Conservation (phyloP, 2,329 filamentous ascomycete species). For the Exophiala sp. region DNA sequence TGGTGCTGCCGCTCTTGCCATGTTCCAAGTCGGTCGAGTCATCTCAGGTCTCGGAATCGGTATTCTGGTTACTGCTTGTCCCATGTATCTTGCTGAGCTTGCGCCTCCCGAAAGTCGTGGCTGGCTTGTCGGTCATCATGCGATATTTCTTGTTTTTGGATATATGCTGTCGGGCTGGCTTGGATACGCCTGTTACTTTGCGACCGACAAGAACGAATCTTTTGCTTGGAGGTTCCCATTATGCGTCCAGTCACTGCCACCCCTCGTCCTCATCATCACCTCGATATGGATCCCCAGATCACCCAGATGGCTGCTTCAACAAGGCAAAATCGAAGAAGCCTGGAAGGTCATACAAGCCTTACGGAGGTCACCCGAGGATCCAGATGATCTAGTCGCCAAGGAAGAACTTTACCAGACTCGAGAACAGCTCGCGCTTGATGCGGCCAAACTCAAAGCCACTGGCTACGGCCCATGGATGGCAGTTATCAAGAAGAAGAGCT, state of each 20-base stretch:
- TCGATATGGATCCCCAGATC: slow-evolving; percentile 22
- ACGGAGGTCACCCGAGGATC: slow-evolving; percentile 40
- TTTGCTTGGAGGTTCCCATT: slow-evolving; percentile 27
- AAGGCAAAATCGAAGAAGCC: slow-evolving; percentile 34
- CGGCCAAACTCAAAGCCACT: slow-evolving; percentile 36
- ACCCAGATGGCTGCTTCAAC: slow-evolving; percentile 26
- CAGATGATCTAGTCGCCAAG: slow-evolving; percentile 37
- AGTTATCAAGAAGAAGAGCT: slow-evolving; percentile 46
- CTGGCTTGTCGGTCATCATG: slow-evolving; percentile 25
- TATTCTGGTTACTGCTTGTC: slow-evolving; percentile 21
- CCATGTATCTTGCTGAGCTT: slow-evolving; percentile 24
- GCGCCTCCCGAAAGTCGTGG: slow-evolving; percentile 21
- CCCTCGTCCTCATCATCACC: slow-evolving; percentile 14
- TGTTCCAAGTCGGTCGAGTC: slow-evolving; percentile 25
- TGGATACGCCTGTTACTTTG: slow-evolving; percentile 25
- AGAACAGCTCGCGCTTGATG: slow-evolving; percentile 24
- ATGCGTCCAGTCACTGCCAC: slow-evolving; percentile 19
- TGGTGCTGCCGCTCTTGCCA: slow-evolving; percentile 18
- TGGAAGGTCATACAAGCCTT: slow-evolving; percentile 36
- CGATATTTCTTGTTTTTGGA: slow-evolving; percentile 24
- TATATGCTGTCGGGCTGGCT: slow-evolving; percentile 25
- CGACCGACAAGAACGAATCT: slow-evolving; percentile 18
- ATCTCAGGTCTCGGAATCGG: slow-evolving; percentile 23
- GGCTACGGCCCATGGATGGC: slow-evolving; percentile 45
- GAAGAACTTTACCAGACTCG: slow-evolving; percentile 40